Evolutionary conservation across 148 eudicot species (phyloP), one percentile per base, ranked within the genome.

Genomic region (Pharnaceum exiguum): DNA sequence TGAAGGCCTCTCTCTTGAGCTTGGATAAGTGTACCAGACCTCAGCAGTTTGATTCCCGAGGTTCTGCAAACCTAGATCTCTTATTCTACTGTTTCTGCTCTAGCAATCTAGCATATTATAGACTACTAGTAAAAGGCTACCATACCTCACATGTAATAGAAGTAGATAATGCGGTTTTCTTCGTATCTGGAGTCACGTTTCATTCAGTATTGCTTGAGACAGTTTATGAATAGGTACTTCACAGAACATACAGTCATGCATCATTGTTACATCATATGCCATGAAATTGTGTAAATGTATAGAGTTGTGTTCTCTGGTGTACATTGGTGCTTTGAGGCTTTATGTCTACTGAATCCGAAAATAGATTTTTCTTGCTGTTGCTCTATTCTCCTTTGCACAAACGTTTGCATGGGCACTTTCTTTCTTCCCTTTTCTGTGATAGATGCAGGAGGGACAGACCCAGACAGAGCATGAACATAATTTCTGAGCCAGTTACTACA

Each of bases 401-500:
- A 30, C 52, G 18, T 27, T 51, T 12, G 44, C 39, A 18, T 35
- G 27, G 29, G n/a, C 27, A 46, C 16, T 29, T 10, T 24, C 24
- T 19, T 44, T 57, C 22, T 33, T 2, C 4, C 49, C 10, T 1
- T 51, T 58, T 16, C 43, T 17, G 17, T 23, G 60, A 32, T 28
- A 19, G 31, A 30, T n/a, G 45, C n/a, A 17, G 26, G 30, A 29
- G 33, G 6, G 45, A n/a, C n/a, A n/a, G 35, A 25, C 35, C 7
- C 15, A 46, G 24, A 8, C 24, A 19, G 17, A 26, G 17, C 15
- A 25, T 7, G 10, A 35, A 39, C 23, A 46, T 24, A 31, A 24
- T 16, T 23, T 22, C 36, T 10, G 13, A 24, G 6, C 24, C 12
- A 59, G 60, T 26, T 60, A 46, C 67, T 75, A 75, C 46, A 72